A percentile compares a stretch with the other conserved stretches of the same genome.
These are phyloP conservation scores for Cadophora gregata DNA, from an alignment of 2,329 filamentous ascomycete genomes.

Conservation along the genomic window DNA sequence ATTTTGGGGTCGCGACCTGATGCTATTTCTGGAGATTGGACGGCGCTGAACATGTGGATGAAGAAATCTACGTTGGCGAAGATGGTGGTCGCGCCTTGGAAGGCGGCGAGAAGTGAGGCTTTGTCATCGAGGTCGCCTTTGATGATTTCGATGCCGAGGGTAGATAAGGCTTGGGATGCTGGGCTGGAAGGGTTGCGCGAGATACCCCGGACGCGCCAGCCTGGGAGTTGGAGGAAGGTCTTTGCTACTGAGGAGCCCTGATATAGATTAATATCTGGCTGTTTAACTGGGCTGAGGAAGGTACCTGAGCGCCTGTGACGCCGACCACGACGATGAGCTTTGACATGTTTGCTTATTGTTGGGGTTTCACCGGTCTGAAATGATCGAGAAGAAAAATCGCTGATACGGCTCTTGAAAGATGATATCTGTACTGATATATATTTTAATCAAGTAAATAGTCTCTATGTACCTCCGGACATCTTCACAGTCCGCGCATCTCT, in stretches of 20 bases:
- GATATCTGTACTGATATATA: too few species aligned
- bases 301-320: constrained; percentile 44
- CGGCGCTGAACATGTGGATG: constrained; percentile 32
- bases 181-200: constrained; percentile 53
- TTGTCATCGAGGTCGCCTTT: constrained; percentile 35
- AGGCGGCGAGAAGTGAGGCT: constrained; percentile 39
- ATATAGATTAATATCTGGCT: not conserved
- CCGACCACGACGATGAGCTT: constrained; percentile 46
- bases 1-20: constrained; percentile 34
- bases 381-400: too few species aligned
- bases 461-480: not conserved
- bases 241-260: constrained; percentile 55
- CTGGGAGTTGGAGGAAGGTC: constrained; percentile 50
- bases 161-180: constrained; percentile 48
- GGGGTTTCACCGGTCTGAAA: too few species aligned
- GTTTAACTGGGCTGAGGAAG: not conserved
- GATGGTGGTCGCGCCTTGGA: constrained; percentile 47
- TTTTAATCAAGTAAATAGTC: not conserved
- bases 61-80: constrained; percentile 49
- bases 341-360: not conserved
- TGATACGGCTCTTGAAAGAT: too few species aligned
- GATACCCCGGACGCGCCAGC: constrained; percentile 54
- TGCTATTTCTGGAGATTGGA: constrained; percentile 25
- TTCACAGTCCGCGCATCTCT: not conserved
- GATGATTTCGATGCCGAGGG: constrained; percentile 52